Evolutionary conservation across 805 yeast genomes (phyloP), one percentile per base, ranked within the genome.

Genomic region (Metschnikowia cubensis): DNA sequence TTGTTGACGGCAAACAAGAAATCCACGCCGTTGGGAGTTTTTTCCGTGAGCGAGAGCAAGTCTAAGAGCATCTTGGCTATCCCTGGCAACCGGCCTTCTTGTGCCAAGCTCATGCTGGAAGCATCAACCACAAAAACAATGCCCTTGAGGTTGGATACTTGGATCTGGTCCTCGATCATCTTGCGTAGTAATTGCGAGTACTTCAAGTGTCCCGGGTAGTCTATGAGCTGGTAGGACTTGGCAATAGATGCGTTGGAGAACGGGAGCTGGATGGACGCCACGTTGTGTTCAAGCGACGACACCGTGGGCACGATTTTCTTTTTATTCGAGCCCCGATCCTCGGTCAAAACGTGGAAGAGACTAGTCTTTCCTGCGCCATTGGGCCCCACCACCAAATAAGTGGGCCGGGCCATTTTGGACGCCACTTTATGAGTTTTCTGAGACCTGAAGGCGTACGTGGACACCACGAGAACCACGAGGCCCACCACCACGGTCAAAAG

Each of bases 171-270:
- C 50, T 72, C 70, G 41, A 83, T 61, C 55, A 77, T 70, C 50
- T 79, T 77, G 48, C 78, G 76, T 51, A 82, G 71, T 45, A 84
- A 69, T 50, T 81, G 79, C 48, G 79, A 80, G 57, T 91, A 80
- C 66, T 89, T 89, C 49, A 79, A 70, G 68, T 87, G 90, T n/a
- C 97, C 97, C 2, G 99, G 99, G 54, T 83, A 83, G 61, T 92
- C 98, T 46, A 85, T 75, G 36, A 91, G 65, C 53, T 76, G 80
- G 60, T 53, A 73, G 31, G 56, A 49, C 71, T 77, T 49, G 60
- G 67, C 50, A 65, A 74, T 57, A 61, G 68, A 43, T 54, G 70
- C 48, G 44, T 61, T 65, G 36, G 74, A 55, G 40, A 72, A 58
- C 3, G 77, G 78, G 13, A 73, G 55, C n/a, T 51, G 48, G 14